A percentile compares a stretch with the other conserved stretches of the same genome.
Conservation (phyloP, 768 basidiomycete species). For the Suillus variegatus region DNA sequence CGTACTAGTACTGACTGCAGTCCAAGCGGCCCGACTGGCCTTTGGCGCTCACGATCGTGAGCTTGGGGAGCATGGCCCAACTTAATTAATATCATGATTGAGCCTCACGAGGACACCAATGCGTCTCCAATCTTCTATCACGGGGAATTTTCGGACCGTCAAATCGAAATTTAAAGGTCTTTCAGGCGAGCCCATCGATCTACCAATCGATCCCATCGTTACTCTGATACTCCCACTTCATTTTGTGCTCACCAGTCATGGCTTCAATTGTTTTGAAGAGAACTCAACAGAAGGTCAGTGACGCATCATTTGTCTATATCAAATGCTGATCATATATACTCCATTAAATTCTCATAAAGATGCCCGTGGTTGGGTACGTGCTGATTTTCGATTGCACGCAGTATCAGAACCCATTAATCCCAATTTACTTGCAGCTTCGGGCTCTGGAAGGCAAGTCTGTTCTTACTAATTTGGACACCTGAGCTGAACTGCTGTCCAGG, state of each 20-base stretch:
- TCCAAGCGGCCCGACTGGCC: too few species aligned
- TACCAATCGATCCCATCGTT: slow-evolving; percentile 8
- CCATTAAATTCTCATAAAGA: slow-evolving; percentile 38
- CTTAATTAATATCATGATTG: too few species aligned
- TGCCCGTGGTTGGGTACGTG: slow-evolving; percentile 67
- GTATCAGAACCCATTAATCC: slow-evolving; percentile 8
- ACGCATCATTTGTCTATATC: slow-evolving; percentile 6
- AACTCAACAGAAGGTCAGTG: slow-evolving; percentile 57
- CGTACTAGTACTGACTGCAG: too few species aligned
- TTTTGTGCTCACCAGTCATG: slow-evolving; percentile 36
- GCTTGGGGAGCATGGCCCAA: neutral
- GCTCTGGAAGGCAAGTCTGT: slow-evolving; percentile 63
- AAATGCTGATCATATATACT: neutral
- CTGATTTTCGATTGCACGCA: slow-evolving; percentile 8
- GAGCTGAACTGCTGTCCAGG: slow-evolving; percentile 34
- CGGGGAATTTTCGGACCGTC: slow-evolving; percentile 15
- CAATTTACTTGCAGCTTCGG: slow-evolving; percentile 50
- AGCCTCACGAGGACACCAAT: slow-evolving; percentile 8
- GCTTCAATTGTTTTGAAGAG: slow-evolving; percentile 54
- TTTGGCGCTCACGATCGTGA: slow-evolving; percentile 2
- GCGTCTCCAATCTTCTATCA: slow-evolving; percentile 7
- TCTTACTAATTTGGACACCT: neutral
- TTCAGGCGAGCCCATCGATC: neutral
- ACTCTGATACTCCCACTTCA: slow-evolving; percentile 13
- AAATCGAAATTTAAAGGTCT: neutral